Conservation (phyloP, 768 basidiomycete species). For the Amanita rubescens region DNA sequence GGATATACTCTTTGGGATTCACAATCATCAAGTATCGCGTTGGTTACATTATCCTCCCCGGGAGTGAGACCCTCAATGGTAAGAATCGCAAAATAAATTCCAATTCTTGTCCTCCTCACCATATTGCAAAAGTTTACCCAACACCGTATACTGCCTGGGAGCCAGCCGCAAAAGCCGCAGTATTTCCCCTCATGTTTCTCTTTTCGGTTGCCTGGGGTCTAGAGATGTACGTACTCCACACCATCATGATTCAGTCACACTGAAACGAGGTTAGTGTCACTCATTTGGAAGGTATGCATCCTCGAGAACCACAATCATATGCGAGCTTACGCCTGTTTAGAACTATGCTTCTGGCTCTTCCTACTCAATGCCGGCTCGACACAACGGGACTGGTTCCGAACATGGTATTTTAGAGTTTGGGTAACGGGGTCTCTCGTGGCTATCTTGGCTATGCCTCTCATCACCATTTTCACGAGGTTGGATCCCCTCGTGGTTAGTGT, state of each 20-base stretch:
- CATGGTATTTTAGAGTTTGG: conserved; percentile 71
- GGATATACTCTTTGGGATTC: conserved; percentile 54
- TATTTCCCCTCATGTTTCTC: conserved; percentile 59
- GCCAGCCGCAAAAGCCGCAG: conserved; percentile 31
- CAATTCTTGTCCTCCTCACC: not conserved
- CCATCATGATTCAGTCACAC: not conserved
- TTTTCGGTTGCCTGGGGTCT: conserved; percentile 65
- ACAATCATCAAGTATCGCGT: conserved; percentile 66
- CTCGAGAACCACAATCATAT: not conserved
- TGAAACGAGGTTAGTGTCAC: conserved; percentile 38
- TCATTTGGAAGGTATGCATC: conserved; percentile 61
- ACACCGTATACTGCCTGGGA: conserved; percentile 59
- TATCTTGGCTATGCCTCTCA: conserved; percentile 59
- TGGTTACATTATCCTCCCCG: conserved; percentile 45
- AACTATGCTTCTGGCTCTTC: conserved; percentile 86
- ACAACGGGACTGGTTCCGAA: conserved; percentile 73
- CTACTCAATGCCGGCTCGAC: conserved; percentile 56
- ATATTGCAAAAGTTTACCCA: conserved; percentile 43
- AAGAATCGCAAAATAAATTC: conserved; percentile 14
- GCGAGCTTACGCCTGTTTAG: conserved; percentile 26
- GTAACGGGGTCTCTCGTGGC: conserved; percentile 53
- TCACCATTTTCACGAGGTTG: conserved; percentile 54
- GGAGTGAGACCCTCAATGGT: conserved; percentile 32
- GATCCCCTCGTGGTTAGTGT: conserved; percentile 51
- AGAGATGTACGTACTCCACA: conserved; percentile 51